phyloP scores from a whole-genome alignment of 371 early-diverging fungal genomes.

The Mortierella sp. region DNA sequence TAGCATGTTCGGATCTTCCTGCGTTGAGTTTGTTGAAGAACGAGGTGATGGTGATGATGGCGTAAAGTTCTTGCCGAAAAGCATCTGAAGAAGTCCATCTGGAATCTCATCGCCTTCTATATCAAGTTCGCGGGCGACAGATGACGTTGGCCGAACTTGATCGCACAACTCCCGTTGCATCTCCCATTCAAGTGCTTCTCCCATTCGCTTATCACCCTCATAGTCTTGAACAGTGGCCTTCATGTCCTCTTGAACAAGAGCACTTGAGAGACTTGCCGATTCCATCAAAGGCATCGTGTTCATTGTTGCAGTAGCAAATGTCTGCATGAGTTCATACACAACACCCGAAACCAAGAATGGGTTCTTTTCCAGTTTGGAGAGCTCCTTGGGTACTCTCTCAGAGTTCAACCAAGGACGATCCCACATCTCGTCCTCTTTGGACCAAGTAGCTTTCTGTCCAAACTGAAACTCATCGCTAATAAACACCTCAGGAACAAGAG shows the following conservation, averaged over 20 bases:
- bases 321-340: constrained; percentile 43
- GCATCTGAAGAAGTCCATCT: background rate
- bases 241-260: background rate
- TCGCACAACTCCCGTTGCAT: constrained; percentile 28
- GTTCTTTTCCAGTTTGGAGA: constrained; percentile 17
- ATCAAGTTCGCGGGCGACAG: background rate
- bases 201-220: constrained; percentile 30
- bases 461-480: constrained; percentile 25
- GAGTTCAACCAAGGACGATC: constrained; percentile 30
- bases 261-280: background rate
- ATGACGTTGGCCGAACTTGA: constrained; percentile 6
- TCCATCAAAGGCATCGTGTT: constrained; percentile 1
- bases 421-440: constrained; percentile 36
- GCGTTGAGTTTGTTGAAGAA: background rate
- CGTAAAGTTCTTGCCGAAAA: background rate
- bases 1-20: constrained; percentile 27
- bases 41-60: background rate
- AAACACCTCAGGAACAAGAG: constrained; percentile 34
- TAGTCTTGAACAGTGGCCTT: constrained; percentile 36
- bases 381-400: constrained; percentile 23
- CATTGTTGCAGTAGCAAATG: constrained; percentile 10
- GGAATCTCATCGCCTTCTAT: background rate
- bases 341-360: constrained; percentile 29
- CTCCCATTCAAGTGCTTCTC: constrained; percentile 30
- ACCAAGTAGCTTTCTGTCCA: constrained; percentile 15